Evolutionary conservation across 306 rosid genomes (phyloP).

Genomic region (Pterocarpus macrocarpus): DNA sequence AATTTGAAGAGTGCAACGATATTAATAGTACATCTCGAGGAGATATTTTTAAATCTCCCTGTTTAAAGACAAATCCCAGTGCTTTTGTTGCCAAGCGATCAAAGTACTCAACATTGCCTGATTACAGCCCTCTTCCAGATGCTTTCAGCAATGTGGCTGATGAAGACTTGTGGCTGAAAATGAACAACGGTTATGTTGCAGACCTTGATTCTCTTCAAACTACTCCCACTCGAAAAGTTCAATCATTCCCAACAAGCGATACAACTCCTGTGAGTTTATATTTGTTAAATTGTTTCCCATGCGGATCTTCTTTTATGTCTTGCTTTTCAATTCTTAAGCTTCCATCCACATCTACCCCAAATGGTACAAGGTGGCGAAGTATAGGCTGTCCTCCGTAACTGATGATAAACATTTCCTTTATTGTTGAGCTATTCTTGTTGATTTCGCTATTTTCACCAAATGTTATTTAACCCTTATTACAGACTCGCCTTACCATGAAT

Average conservation of each 20-base stretch:
- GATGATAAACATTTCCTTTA: conserved; percentile 19
- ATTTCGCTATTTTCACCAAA: conserved; percentile 4
- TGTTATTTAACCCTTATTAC: conserved; percentile 7
- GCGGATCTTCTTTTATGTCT: conserved; percentile 34
- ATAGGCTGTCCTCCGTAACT: conserved; percentile 21
- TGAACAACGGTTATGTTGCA: conserved; percentile 86
- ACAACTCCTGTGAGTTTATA: conserved; percentile 67
- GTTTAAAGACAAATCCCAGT: conserved; percentile 70
- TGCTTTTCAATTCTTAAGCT: conserved; percentile 30
- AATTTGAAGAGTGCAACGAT: conserved; percentile 60
- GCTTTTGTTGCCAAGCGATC: conserved; percentile 84
- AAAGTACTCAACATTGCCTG: conserved; percentile 64
- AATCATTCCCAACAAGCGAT: conserved; percentile 72
- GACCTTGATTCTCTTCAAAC: conserved; percentile 87
- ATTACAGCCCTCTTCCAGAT: conserved; percentile 82
- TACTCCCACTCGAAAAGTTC: conserved; percentile 77
- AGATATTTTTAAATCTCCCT: conserved; percentile 79
- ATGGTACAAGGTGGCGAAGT: background rate
- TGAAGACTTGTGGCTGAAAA: conserved; percentile 91
- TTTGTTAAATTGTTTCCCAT: conserved; percentile 28
- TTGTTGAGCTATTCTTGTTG: conserved; percentile 34
- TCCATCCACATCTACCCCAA: conserved; percentile 1
- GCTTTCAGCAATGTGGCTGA: conserved; percentile 82
- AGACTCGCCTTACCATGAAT: background rate
- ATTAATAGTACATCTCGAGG: conserved; percentile 62